phyloP scores from a whole-genome alignment of 2,329 filamentous ascomycete genomes.

The Aspergillus fijiensis region DNA sequence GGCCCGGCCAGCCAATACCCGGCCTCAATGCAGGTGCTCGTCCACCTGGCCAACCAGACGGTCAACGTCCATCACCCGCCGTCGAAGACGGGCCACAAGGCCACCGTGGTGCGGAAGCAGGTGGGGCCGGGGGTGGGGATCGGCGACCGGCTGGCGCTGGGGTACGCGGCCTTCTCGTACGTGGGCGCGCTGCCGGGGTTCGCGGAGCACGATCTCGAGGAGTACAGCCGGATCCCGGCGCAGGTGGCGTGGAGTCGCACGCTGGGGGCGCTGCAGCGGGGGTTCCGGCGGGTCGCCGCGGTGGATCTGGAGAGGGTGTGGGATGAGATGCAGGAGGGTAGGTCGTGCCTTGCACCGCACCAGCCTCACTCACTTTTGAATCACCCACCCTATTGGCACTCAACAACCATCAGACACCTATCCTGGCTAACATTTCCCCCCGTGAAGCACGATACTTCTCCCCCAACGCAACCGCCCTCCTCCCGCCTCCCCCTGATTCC shows the following conservation, averaged over 20 bases:
- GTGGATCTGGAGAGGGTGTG: slow-evolving; percentile 8
- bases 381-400: no score
- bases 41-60: slow-evolving; percentile 1
- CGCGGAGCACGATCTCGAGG: neutral
- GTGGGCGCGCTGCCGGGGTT: neutral
- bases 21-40: neutral
- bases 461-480: neutral
- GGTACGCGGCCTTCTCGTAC: neutral
- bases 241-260: slow-evolving; percentile 9
- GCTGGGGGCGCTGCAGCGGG: slow-evolving; percentile 2
- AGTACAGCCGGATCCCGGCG: slow-evolving; percentile 1
- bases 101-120: neutral
- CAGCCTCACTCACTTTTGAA: neutral
- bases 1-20: neutral
- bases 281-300: neutral
- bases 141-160: neutral
- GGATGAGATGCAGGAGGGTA: slow-evolving; percentile 3
- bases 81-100: neutral
- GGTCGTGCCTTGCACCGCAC: neutral
- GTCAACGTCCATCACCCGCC: neutral
- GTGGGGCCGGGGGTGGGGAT: neutral
- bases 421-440: no score
- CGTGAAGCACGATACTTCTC: neutral
- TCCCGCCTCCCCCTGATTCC: neutral
- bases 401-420: no score